Evolutionary conservation across 768 basidiomycete genomes (phyloP).

Genomic region (Serpula lacrymans): DNA sequence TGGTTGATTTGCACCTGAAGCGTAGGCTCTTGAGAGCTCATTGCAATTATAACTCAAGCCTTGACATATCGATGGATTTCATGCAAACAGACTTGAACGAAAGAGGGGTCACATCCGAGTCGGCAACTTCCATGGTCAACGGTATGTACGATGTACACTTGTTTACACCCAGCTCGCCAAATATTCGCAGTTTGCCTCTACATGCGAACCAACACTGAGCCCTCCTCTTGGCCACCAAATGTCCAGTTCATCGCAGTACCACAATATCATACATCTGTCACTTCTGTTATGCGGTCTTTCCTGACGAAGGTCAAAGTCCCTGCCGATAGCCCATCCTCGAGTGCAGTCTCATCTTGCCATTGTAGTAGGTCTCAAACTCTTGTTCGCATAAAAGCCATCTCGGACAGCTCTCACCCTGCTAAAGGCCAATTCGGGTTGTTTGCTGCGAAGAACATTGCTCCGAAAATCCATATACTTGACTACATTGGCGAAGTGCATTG

Average conservation of each 20-base stretch:
- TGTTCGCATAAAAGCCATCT: slow-evolving; percentile 58
- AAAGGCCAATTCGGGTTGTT: slow-evolving; percentile 79
- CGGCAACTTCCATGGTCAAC: no score
- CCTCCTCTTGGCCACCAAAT: slow-evolving; percentile 49
- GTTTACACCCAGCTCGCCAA: no score
- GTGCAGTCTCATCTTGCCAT: slow-evolving; percentile 5
- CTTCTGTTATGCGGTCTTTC: slow-evolving; percentile 36
- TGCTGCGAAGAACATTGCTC: slow-evolving; percentile 65
- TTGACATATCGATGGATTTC: no score
- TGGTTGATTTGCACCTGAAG: slow-evolving; percentile 46
- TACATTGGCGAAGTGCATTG: slow-evolving; percentile 86
- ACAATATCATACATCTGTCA: slow-evolving; percentile 57
- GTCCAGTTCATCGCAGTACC: slow-evolving; percentile 52
- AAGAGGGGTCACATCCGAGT: no score
- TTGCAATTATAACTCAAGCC: slow-evolving; percentile 10
- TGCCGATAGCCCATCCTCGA: slow-evolving; percentile 4
- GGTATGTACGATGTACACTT: no score
- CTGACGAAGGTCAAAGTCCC: slow-evolving; percentile 27
- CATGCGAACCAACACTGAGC: no score
- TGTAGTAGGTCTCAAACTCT: slow-evolving; percentile 20
- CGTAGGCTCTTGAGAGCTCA: slow-evolving; percentile 19
- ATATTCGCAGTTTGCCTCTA: no score
- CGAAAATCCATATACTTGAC: slow-evolving; percentile 67
- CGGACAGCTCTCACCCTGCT: slow-evolving; percentile 65
- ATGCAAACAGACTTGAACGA: no score